Base-by-base conservation (phyloP, 176 grass and related monocot genomes). In the Miscanthus lutarioriparius region DNA sequence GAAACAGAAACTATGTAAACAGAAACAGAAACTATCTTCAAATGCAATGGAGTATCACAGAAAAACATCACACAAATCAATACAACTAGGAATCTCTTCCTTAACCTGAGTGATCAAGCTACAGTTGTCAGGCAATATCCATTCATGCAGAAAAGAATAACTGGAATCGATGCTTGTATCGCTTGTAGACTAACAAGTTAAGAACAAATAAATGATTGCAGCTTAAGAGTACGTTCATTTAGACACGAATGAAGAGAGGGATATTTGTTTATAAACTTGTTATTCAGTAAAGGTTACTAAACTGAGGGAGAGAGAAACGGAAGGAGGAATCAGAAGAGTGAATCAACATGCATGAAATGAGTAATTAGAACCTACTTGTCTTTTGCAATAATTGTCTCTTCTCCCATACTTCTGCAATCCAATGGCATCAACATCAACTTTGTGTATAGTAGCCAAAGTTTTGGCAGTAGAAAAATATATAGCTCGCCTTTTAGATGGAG, bases 311-410 rank as follows among this genome's bases (percentile, higher is more conserved):
- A 27, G 25, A 27, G 23, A 36, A 2, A 16, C 2, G 6, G 6
- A 22, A 7, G 13, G 7, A 16, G 27, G n/a, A n/a, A n/a, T 58
- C 53, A n/a, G n/a, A n/a, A n/a, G 22, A 75, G 20, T 64, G 44
- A 41, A 66, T 64, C 66, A 71, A 23, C 40, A 78, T 79, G 62
- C 19, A 48, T 48, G 12, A 25, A 56, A 20, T 35, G 45, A 78
- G 8, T 11, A 48, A 6, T 61, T 17, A 77, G 17, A 70, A 82
- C 70, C 16, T 81, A 98, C 93, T 88, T 99, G 93, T 95, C 93
- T 92, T 87, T 89, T 99, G 85, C 96, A 99, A 69, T 99, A 99
- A 63, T 99, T 96, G 30, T 99, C 96, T 86, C 93, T 83, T 86
- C 78, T 92, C 32, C 96, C 91, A 68, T 87, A 94, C 70, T 96